Conservation (phyloP, 345 rosid species). For the Salix purpurea region DNA sequence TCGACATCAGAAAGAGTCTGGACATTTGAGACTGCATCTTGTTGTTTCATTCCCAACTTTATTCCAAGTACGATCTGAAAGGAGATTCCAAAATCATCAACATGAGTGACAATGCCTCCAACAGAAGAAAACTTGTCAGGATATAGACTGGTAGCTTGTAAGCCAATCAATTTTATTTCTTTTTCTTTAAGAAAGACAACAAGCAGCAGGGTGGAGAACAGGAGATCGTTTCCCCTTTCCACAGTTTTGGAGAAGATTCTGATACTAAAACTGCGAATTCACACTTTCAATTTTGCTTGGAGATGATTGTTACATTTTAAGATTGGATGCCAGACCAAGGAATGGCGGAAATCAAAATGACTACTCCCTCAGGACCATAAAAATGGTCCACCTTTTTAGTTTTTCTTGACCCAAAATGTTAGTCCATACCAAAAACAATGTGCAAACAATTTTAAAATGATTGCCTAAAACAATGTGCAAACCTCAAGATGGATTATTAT, state of each 20-base stretch:
- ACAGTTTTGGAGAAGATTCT: not conserved
- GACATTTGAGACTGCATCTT: constrained; percentile 62
- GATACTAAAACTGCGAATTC: not conserved
- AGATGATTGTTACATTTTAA: not conserved
- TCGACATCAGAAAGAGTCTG: constrained; percentile 95
- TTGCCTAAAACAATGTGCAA: not conserved
- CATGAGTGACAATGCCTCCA: not conserved
- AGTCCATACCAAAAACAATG: not conserved
- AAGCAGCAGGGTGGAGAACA: not conserved
- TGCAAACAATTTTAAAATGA: not conserved
- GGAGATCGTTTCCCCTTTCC: not conserved
- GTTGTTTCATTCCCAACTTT: constrained; percentile 80
- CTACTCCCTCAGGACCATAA: not conserved
- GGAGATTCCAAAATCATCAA: constrained; percentile 13
- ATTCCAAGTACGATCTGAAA: constrained; percentile 76
- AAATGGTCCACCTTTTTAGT: not conserved
- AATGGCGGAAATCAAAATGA: not conserved
- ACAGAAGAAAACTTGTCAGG: not conserved
- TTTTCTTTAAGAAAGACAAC: not conserved
- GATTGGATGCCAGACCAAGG: not conserved
- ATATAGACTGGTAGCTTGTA: not conserved
- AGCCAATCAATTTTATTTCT: not conserved
- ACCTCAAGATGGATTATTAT: not conserved
- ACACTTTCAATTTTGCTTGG: not conserved
- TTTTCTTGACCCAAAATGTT: not conserved